These are phyloP conservation scores for Excoecaria agallocha DNA, from an alignment of 345 rosid genomes.

Conservation along the genomic window DNA sequence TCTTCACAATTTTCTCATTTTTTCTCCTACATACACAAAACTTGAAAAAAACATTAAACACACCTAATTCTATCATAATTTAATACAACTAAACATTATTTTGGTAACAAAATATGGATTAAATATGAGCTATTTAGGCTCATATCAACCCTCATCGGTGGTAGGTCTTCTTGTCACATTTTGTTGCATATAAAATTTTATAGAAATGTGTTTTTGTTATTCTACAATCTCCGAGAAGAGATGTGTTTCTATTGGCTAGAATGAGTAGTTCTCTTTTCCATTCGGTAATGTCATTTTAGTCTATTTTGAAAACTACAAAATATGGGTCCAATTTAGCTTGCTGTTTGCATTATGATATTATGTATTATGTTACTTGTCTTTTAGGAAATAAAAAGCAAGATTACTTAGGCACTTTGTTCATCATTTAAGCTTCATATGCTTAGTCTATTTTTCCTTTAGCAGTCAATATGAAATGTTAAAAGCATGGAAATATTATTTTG, in stretches of 20 bases:
- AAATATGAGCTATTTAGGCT: too few species aligned
- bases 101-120: too few species aligned
- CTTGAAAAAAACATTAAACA: too few species aligned
- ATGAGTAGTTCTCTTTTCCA: background rate
- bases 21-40: too few species aligned
- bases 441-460: background rate
- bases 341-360: background rate
- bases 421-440: background rate
- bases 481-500: background rate
- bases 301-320: background rate
- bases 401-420: background rate
- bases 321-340: background rate
- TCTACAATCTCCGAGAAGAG: background rate
- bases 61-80: too few species aligned
- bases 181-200: background rate
- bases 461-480: background rate
- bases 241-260: background rate
- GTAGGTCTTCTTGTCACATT: background rate
- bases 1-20: too few species aligned
- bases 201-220: background rate
- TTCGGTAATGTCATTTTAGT: background rate
- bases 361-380: background rate
- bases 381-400: background rate
- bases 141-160: slow-evolving; percentile 5
- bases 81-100: too few species aligned